These are phyloP conservation scores for Suillus hirtellus DNA, from an alignment of 768 basidiomycete species.

Conservation along the genomic window DNA sequence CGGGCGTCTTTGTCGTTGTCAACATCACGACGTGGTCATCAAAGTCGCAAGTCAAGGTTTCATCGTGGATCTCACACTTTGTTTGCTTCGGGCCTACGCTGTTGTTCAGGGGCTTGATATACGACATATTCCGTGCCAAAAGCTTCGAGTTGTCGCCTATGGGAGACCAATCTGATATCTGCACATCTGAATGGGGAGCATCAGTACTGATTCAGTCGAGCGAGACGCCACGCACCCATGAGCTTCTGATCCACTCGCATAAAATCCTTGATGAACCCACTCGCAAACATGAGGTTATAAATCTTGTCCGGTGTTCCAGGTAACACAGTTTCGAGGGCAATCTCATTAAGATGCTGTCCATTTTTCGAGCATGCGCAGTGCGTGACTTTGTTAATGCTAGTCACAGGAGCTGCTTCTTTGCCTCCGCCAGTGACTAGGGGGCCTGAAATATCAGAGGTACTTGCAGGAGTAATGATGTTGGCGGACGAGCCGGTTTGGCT, in stretches of 20 bases:
- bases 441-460: conserved; percentile 19
- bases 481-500: conserved; percentile 19
- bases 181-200: conserved; percentile 62
- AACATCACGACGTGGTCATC: conserved; percentile 81
- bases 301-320: conserved; percentile 95
- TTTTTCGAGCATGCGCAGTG: conserved; percentile 73
- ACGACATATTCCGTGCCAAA: conserved; percentile 83
- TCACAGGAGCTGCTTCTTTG: conserved; percentile 5
- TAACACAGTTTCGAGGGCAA: conserved; percentile 73
- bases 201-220: neutral
- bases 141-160: conserved; percentile 59
- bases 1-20: conserved; percentile 91
- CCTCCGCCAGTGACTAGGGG: conserved; percentile 11
- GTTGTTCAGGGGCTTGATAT: conserved; percentile 90
- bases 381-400: conserved; percentile 53
- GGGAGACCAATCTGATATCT: conserved; percentile 94
- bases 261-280: conserved; percentile 94
- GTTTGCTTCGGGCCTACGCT: conserved; percentile 92
- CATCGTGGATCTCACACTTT: conserved; percentile 93
- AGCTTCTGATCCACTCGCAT: conserved; percentile 88
- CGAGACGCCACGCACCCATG: conserved; percentile 56
- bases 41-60: conserved; percentile 75
- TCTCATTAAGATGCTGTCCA: conserved; percentile 69
- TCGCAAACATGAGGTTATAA: conserved; percentile 94
- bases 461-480: conserved; percentile 22